Evolutionary conservation across 2,329 filamentous ascomycete genomes (phyloP).

Genomic region (Exserohilum rostratum): DNA sequence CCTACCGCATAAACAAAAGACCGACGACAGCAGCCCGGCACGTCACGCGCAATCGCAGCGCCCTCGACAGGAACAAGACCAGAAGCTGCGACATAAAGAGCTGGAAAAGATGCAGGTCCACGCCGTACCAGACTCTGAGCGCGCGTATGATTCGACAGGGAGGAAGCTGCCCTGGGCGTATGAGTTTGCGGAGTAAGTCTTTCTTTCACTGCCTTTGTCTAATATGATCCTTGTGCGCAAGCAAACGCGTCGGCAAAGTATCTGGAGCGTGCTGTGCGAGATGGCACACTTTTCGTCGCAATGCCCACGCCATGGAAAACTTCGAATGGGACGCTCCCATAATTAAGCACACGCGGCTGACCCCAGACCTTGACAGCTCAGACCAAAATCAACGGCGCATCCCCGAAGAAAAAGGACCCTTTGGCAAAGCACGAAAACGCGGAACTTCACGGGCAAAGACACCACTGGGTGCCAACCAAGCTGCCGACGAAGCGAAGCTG

Average conservation of each 20-base stretch:
- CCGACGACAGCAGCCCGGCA: background rate
- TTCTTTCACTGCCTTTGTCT: background rate
- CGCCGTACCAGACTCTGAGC: conserved; percentile 67
- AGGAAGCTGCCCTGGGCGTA: conserved; percentile 68
- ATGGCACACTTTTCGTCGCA: background rate
- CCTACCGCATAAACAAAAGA: conserved; percentile 39
- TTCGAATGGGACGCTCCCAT: background rate
- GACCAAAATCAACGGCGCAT: conserved; percentile 58
- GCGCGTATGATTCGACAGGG: conserved; percentile 64
- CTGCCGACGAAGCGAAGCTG: conserved; percentile 58
- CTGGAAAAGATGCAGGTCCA: conserved; percentile 66
- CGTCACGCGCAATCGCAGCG: conserved; percentile 11
- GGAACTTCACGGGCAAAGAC: conserved; percentile 60
- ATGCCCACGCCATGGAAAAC: background rate
- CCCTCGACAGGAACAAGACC: background rate
- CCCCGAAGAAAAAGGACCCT: conserved; percentile 66
- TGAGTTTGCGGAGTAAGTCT: conserved; percentile 64
- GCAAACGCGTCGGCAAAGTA: background rate
- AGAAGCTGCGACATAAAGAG: background rate
- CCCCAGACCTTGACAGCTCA: conserved; percentile 28
- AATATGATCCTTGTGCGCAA: background rate
- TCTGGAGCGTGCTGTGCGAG: background rate
- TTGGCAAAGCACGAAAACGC: conserved; percentile 59
- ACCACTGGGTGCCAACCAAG: conserved; percentile 61
- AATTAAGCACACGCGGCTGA: conserved; percentile 17